phyloP scores from a whole-genome alignment of 164 flowering plant genomes.

The Nymphaea colorata region DNA sequence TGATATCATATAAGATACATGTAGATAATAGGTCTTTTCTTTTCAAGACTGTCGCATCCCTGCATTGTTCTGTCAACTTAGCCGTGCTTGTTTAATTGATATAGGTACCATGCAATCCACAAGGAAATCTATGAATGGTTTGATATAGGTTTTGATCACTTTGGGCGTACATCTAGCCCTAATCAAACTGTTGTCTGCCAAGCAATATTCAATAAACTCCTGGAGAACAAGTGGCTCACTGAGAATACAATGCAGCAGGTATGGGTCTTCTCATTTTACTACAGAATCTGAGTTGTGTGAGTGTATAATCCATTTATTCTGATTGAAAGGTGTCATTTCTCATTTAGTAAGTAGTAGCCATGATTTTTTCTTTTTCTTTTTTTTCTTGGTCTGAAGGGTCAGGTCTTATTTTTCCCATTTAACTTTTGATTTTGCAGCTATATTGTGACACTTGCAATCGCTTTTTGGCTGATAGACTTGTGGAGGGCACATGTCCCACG shows the following conservation, averaged over 20 bases:
- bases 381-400: background rate
- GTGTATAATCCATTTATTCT: too few relatives aligned
- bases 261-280: background rate
- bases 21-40: too few relatives aligned
- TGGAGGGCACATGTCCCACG: constrained; percentile 84
- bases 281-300: too few relatives aligned
- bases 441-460: constrained; percentile 72
- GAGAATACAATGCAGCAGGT: constrained; percentile 94
- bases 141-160: constrained; percentile 78
- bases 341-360: background rate
- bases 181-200: constrained; percentile 92
- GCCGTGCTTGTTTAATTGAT: background rate
- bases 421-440: constrained; percentile 29
- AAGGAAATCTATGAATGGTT: constrained; percentile 87
- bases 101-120: constrained; percentile 81
- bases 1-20: too few relatives aligned
- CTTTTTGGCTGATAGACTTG: constrained; percentile 88
- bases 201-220: constrained; percentile 61
- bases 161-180: constrained; percentile 88
- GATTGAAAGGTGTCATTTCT: background rate
- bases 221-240: constrained; percentile 78
- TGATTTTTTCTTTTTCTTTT: background rate
- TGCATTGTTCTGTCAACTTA: too few relatives aligned
- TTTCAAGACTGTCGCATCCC: too few relatives aligned
- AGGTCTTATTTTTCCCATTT: background rate